These are phyloP conservation scores for Dysphania ambrosioides DNA, from an alignment of 148 eudicot species.

Conservation along the genomic window DNA sequence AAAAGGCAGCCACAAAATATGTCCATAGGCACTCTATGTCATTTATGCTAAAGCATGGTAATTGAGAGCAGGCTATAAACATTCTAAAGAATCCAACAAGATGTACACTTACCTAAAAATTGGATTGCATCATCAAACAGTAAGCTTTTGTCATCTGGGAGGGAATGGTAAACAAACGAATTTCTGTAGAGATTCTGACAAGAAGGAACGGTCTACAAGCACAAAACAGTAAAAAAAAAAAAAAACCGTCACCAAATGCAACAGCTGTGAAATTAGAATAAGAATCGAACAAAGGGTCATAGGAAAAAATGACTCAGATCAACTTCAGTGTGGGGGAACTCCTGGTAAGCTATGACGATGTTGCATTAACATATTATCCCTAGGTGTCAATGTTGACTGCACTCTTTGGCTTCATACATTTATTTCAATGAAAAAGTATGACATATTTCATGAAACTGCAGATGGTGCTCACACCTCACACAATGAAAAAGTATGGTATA, in stretches of 20 bases:
- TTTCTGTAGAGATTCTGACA: constrained; percentile 94
- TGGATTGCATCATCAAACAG: constrained; percentile 80
- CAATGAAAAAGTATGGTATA: too few relatives aligned
- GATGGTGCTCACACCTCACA: too few relatives aligned
- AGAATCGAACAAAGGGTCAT: not conserved
- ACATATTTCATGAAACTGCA: too few relatives aligned
- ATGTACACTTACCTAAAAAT: constrained; percentile 62
- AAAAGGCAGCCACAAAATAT: not conserved
- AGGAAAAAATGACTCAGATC: not conserved
- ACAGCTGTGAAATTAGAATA: not conserved
- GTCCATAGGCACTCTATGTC: not conserved
- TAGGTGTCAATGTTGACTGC: too few relatives aligned
- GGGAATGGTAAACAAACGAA: constrained; percentile 83
- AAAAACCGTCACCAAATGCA: constrained; percentile 2
- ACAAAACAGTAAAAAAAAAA: constrained; percentile 29
- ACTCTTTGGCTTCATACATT: too few relatives aligned
- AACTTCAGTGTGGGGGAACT: too few relatives aligned
- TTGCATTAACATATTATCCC: too few relatives aligned
- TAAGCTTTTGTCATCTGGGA: constrained; percentile 67
- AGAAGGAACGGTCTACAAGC: constrained; percentile 93
- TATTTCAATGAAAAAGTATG: too few relatives aligned
- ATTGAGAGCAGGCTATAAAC: constrained; percentile 1
- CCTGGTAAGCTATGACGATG: not conserved
- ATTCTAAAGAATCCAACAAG: not conserved
- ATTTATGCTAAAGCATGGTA: not conserved